These are phyloP conservation scores for Erodium chrysanthum DNA, from an alignment of 441 rosid species.

Conservation along the genomic window DNA sequence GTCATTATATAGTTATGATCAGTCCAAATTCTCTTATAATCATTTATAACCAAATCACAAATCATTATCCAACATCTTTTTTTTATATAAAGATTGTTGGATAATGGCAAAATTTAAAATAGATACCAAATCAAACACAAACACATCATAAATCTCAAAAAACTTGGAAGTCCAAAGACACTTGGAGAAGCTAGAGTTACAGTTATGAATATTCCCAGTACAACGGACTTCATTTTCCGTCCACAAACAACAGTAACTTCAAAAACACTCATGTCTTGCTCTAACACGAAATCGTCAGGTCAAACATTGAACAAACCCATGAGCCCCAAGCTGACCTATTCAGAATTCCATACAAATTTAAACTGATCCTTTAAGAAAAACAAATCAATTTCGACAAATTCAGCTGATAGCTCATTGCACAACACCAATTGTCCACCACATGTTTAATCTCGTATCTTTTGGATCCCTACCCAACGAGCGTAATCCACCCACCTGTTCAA, in stretches of 20 bases:
- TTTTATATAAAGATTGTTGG: too few relatives aligned
- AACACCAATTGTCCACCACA: not conserved
- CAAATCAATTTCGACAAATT: not conserved
- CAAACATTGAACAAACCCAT: not conserved
- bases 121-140: too few relatives aligned
- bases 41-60: too few relatives aligned
- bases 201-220: not conserved
- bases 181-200: not conserved
- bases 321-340: too few relatives aligned
- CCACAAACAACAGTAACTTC: not conserved
- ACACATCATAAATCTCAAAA: too few relatives aligned
- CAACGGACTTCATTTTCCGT: not conserved
- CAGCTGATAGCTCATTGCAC: not conserved
- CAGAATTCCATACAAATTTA: too few relatives aligned
- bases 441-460: slow-evolving; percentile 43
- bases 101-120: too few relatives aligned
- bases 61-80: too few relatives aligned
- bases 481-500: slow-evolving; percentile 89
- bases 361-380: not conserved
- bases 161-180: too few relatives aligned
- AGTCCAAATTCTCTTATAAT: too few relatives aligned
- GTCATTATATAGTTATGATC: too few relatives aligned
- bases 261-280: not conserved
- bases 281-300: not conserved
- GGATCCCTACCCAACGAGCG: slow-evolving; percentile 77